phyloP scores from a whole-genome alignment of 1,139 yeast genomes.

The Taphrina flavorubra region DNA sequence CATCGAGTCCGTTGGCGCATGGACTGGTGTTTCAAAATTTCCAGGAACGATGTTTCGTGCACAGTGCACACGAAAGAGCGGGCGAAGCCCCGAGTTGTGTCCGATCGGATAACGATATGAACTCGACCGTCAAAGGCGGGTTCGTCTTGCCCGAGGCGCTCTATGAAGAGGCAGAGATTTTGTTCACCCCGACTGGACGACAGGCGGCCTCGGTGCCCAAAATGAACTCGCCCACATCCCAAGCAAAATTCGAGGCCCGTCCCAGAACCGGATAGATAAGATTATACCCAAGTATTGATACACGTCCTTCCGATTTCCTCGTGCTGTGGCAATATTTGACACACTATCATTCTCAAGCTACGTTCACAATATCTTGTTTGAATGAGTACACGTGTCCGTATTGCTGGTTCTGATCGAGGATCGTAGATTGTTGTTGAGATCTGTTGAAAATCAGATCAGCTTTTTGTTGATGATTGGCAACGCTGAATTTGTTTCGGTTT shows the following conservation, averaged over 20 bases:
- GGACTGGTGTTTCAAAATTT: background rate
- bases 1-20: constrained; percentile 1
- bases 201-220: constrained; percentile 10
- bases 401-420: too few species aligned
- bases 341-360: too few species aligned
- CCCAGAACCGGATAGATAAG: too few species aligned
- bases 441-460: too few species aligned
- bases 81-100: background rate
- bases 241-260: background rate
- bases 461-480: too few species aligned
- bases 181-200: constrained; percentile 1
- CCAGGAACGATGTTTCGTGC: constrained; percentile 6
- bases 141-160: background rate
- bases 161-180: background rate
- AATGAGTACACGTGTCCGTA: too few species aligned
- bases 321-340: too few species aligned
- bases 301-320: too few species aligned
- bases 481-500: too few species aligned
- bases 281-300: too few species aligned
- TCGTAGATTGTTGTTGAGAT: too few species aligned
- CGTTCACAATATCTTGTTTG: too few species aligned
- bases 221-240: background rate
- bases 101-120: background rate
- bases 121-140: background rate
- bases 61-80: constrained; percentile 4